Base-by-base conservation (phyloP, 139 green algal species). In the Chlamydomonas schloesseri region DNA sequence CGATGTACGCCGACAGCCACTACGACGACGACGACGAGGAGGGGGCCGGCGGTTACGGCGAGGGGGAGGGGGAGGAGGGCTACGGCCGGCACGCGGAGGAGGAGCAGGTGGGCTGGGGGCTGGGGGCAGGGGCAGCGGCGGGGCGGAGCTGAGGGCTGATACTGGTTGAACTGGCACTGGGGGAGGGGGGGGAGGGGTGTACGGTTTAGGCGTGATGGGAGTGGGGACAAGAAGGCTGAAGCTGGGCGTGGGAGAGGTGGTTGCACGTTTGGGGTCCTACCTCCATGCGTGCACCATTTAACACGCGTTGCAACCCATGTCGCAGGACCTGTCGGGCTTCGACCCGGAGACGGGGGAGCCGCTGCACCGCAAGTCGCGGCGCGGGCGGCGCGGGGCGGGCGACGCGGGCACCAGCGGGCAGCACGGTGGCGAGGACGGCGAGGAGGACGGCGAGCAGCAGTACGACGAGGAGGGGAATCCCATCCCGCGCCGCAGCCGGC, bases 261-360 rank as follows among this genome's bases (percentile, higher is more conserved):
- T n/a, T n/a, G n/a, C n/a, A n/a, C n/a, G n/a, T n/a, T n/a, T n/a
- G n/a, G n/a, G n/a, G n/a, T n/a, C n/a, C n/a, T n/a, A n/a, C n/a
- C n/a, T n/a, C n/a, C n/a, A n/a, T n/a, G n/a, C n/a, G n/a, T n/a
- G n/a, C n/a, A n/a, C n/a, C n/a, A n/a, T n/a, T n/a, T n/a, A n/a
- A n/a, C n/a, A n/a, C n/a, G n/a, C n/a, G n/a, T n/a, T n/a, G n/a
- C n/a, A n/a, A n/a, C n/a, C n/a, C n/a, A 8, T 50, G 5, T 8
- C 31, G 50, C 81, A 87, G 81, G 81, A 87, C 53, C 53, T 87
- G 6, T 72, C 69, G 21, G 81, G 81, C 29, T 87, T 87, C 42
- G 81, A 87, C 50, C 81, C 81, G 0, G 69, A 87, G 47, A 79
- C 69, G 2, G 81, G 81, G 11, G 53, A 87, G 47, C 68, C 80